phyloP scores from a whole-genome alignment of 106 monocot species.

The Allium fistulosum region DNA sequence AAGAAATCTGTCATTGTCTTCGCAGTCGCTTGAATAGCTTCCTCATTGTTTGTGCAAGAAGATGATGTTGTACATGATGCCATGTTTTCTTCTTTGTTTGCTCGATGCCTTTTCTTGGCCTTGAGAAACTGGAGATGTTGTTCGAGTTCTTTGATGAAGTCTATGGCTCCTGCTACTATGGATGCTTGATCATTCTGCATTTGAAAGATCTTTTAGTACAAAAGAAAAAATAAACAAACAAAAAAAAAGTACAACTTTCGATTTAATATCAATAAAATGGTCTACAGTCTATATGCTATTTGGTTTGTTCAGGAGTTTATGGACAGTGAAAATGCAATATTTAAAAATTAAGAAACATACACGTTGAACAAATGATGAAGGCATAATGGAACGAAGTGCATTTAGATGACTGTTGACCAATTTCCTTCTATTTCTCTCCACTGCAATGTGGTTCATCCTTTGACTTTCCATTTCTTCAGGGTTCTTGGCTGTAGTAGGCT shows the following conservation, averaged over 20 bases:
- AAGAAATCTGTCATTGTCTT: constrained; percentile 41
- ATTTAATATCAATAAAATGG: neutral
- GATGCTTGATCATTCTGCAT: constrained; percentile 26
- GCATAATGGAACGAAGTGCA: constrained; percentile 71
- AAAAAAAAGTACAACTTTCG: neutral
- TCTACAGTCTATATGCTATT: neutral
- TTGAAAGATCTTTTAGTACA: neutral
- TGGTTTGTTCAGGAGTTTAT: neutral
- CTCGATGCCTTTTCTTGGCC: constrained; percentile 30
- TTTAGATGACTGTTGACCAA: constrained; percentile 83
- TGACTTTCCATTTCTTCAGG: constrained; percentile 71
- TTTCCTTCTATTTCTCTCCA: constrained; percentile 82
- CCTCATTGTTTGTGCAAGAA: neutral
- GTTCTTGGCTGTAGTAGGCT: constrained; percentile 22
- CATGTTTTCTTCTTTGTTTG: neutral
- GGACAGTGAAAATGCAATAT: too few relatives aligned
- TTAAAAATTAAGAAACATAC: constrained; percentile 16
- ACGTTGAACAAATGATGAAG: constrained; percentile 58
- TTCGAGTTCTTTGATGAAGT: constrained; percentile 24
- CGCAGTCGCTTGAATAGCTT: constrained; percentile 26
- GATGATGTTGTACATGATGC: neutral
- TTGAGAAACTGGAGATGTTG: constrained; percentile 11
- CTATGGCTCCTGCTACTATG: constrained; percentile 16
- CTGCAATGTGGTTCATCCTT: constrained; percentile 81
- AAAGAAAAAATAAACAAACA: neutral